Evolutionary conservation across 768 basidiomycete genomes (phyloP).

Genomic region (Pleurotus citrinopileatus): DNA sequence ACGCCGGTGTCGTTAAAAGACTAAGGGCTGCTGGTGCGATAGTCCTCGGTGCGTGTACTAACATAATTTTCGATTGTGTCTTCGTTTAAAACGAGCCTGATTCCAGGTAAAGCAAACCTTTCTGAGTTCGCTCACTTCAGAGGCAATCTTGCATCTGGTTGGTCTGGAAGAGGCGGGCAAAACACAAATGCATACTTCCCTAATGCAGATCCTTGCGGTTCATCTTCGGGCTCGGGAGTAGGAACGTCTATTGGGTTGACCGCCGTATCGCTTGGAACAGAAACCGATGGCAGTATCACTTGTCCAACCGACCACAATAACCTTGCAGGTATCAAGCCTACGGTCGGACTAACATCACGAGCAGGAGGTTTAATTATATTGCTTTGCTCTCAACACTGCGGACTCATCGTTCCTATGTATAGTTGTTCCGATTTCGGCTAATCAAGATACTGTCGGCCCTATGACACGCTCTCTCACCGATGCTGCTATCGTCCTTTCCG

Average conservation of each 20-base stretch:
- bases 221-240: constrained; percentile 58
- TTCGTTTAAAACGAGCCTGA: too few relatives aligned
- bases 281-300: constrained; percentile 54
- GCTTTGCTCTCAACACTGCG: background rate
- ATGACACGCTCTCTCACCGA: constrained; percentile 52
- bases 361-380: constrained; percentile 43
- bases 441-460: constrained; percentile 61
- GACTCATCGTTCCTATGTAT: background rate
- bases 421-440: constrained; percentile 57
- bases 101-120: constrained; percentile 48
- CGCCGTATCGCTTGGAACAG: constrained; percentile 44
- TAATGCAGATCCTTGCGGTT: constrained; percentile 52
- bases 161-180: constrained; percentile 59
- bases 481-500: constrained; percentile 52
- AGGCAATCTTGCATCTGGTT: constrained; percentile 46
- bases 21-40: constrained; percentile 18
- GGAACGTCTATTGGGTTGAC: constrained; percentile 49
- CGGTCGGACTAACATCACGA: constrained; percentile 55
- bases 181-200: constrained; percentile 48
- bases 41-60: background rate
- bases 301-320: constrained; percentile 53
- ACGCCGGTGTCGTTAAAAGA: constrained; percentile 43
- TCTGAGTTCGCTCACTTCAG: constrained; percentile 54
- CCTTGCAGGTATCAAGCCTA: constrained; percentile 58
- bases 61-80: too few relatives aligned